Evolutionary conservation across 1,284 basidiomycete genomes (phyloP), one percentile per base, ranked within the genome.

Genomic region (Coniophora puteana): DNA sequence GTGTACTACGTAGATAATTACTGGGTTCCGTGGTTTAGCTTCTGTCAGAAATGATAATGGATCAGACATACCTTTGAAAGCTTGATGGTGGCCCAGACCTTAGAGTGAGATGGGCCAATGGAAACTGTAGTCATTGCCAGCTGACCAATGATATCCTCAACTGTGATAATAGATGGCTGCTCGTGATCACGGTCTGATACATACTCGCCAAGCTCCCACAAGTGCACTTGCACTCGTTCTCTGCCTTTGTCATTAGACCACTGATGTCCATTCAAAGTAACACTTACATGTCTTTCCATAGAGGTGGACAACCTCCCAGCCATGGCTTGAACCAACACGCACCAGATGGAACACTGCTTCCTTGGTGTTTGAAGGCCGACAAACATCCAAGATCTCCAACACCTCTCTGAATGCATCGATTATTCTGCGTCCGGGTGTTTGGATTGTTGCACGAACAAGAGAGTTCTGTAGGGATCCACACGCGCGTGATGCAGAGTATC

Each of bases 401-500:
- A 43, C n/a, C 13, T 43, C 36, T 10, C 41, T 23, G 21, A 31
- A 38, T 5, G 36, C 35, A 27, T 36, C n/a, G 14, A 14, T 14
- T 8, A 10, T 8, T 7, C 8, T 23, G 13, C n/a, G 12, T 5
- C 36, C 36, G 8, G n/a, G 24, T n/a, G n/a, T n/a, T n/a, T n/a
- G n/a, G 11, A 27, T 38, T n/a, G n/a, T 4, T 3, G 33, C 29
- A 8, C 37, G 35, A 20, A 38, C 35, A 7, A 43, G 22, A 8
- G 28, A 43, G 3, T 34, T 37, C 5, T 2, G 10, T 5, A 30
- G 27, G 16, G 34, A 26, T 5, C 41, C 30, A 11, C 18, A 12
- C 4, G 42, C 10, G 14, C 24, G 16, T 13, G 44, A 45, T 11
- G 52, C 51, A 25, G 40, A 42, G 32, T 53, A 57, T 3, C 49